phyloP scores from a whole-genome alignment of 208 protist species.

The Trypanosomatidae sp. region DNA sequence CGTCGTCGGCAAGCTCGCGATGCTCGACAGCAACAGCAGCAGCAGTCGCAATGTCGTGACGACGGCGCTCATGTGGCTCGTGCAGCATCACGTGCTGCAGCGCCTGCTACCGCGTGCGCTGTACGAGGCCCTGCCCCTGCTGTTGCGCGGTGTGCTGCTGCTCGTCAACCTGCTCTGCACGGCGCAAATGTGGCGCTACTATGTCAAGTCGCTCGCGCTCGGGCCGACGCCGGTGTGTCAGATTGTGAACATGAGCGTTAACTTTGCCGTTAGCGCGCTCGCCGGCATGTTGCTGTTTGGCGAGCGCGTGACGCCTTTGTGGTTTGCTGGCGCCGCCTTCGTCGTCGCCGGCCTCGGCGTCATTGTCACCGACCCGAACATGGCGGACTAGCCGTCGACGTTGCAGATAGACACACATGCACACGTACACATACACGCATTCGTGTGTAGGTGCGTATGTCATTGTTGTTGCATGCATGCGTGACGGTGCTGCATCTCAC shows the following conservation, averaged over 20 bases:
- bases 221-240: conserved; percentile 76
- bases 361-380: conserved; percentile 47
- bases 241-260: conserved; percentile 72
- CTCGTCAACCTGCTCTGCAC: conserved; percentile 44
- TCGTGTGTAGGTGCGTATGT: background rate
- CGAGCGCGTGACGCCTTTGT: conserved; percentile 51
- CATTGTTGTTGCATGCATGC: conserved; percentile 2
- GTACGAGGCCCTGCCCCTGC: too few species aligned
- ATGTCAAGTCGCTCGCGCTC: conserved; percentile 61
- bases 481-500: conserved; percentile 1
- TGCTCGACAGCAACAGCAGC: conserved; percentile 5
- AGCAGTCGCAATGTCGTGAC: too few species aligned
- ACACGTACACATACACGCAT: too few species aligned
- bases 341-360: conserved; percentile 50
- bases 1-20: conserved; percentile 58
- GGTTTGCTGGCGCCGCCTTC: conserved; percentile 41
- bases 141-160: conserved; percentile 33
- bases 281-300: conserved; percentile 57
- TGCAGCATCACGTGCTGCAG: too few species aligned
- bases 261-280: conserved; percentile 69
- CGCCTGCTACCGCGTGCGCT: too few species aligned
- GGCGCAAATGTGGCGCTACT: conserved; percentile 79
- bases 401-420: background rate
- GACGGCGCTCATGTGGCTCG: too few species aligned
- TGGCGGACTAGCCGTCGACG: background rate